Evolutionary conservation across 2,329 filamentous ascomycete genomes (phyloP).

Genomic region (Rutstroemia sp.): DNA sequence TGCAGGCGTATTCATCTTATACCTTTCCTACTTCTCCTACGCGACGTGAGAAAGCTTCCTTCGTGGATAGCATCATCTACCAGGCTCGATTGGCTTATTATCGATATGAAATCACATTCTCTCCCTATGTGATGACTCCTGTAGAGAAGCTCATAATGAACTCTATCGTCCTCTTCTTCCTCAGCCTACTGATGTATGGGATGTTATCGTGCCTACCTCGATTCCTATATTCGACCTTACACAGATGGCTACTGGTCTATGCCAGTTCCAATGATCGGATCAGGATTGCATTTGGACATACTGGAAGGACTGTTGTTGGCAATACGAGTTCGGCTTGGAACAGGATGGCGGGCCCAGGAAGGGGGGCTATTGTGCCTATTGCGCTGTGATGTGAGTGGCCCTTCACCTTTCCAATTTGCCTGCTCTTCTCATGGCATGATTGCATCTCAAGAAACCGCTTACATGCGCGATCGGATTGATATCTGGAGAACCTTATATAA

Average conservation of each 20-base stretch:
- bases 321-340: slow-evolving; percentile 1
- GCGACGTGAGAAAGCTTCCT: background rate
- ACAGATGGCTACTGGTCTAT: slow-evolving; percentile 8
- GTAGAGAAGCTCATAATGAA: slow-evolving; percentile 37
- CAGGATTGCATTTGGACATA: background rate
- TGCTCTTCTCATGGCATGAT: background rate
- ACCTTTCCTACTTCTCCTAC: background rate
- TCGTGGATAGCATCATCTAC: background rate
- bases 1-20: background rate
- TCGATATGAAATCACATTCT: slow-evolving; percentile 39
- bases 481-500: too few relatives aligned
- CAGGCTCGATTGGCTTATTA: slow-evolving; percentile 24
- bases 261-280: slow-evolving; percentile 2
- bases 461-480: too few relatives aligned
- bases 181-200: slow-evolving; percentile 8
- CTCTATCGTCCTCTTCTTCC: slow-evolving; percentile 29
- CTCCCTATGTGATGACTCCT: slow-evolving; percentile 36
- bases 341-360: background rate
- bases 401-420: background rate
- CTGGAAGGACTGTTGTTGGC: background rate
- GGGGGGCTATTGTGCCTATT: background rate
- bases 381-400: background rate
- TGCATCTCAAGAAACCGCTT: background rate
- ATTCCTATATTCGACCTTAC: background rate
- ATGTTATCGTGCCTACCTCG: slow-evolving; percentile 6